Evolutionary conservation across 2,329 filamentous ascomycete genomes (phyloP).

Genomic region (Pochonia chlamydosporia): DNA sequence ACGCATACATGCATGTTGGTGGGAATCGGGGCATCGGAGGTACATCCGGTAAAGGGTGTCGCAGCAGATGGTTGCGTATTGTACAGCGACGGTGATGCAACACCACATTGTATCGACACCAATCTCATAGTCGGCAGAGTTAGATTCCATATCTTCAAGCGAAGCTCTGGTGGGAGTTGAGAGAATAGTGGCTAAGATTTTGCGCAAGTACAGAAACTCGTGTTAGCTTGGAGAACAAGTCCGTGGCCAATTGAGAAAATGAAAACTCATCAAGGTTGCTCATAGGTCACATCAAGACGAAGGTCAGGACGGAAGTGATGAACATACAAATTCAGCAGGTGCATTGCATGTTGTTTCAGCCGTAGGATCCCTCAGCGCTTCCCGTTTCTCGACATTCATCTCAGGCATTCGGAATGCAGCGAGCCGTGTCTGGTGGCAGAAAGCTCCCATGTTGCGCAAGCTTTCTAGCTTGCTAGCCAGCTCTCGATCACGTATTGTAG

Average conservation of each 20-base stretch:
- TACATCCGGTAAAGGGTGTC: conserved; percentile 27
- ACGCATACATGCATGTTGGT: conserved; percentile 38
- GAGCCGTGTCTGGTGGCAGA: conserved; percentile 3
- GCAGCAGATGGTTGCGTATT: conserved; percentile 6
- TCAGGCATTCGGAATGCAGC: conserved; percentile 5
- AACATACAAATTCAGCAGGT: conserved; percentile 9
- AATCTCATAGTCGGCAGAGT: conserved; percentile 37
- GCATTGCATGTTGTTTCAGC: background rate
- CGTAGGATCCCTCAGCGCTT: background rate
- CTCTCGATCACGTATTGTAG: too few relatives aligned
- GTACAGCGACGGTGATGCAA: conserved; percentile 19
- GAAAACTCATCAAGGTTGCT: too few relatives aligned
- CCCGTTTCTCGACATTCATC: background rate
- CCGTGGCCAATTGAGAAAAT: background rate
- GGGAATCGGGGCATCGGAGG: conserved; percentile 35
- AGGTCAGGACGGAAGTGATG: background rate
- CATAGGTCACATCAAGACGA: background rate
- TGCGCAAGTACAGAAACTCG: background rate
- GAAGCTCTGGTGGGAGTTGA: conserved; percentile 39
- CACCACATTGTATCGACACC: conserved; percentile 36
- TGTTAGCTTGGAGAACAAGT: background rate
- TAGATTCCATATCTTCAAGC: conserved; percentile 41
- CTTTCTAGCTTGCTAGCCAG: background rate
- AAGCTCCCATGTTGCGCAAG: conserved; percentile 6
- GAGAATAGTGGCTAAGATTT: conserved; percentile 32